These are phyloP conservation scores for Aspergillus tanneri DNA, from an alignment of 2,329 filamentous ascomycete genomes.

Conservation along the genomic window DNA sequence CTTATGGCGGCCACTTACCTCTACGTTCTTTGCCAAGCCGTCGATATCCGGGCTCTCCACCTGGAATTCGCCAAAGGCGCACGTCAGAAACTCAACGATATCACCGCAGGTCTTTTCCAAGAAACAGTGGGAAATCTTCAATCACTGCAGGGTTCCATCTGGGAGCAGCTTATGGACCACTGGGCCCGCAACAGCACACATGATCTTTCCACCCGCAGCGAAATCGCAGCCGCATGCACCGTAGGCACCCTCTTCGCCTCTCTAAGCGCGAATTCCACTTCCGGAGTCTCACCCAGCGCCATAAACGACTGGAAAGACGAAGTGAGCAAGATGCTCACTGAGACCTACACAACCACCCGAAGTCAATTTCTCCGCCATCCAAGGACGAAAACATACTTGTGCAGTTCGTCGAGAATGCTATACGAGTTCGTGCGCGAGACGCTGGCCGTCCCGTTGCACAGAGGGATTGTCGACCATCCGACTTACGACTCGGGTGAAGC, in stretches of 20 bases:
- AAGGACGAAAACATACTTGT: constrained; percentile 26
- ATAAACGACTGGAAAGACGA: not conserved
- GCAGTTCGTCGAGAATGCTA: constrained; percentile 30
- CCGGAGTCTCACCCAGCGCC: too few relatives aligned
- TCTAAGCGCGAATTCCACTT: too few relatives aligned
- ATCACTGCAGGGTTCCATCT: constrained; percentile 1
- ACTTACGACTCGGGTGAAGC: constrained; percentile 12
- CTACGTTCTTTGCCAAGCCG: constrained; percentile 57
- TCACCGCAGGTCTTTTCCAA: not conserved
- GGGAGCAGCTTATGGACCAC: constrained; percentile 19
- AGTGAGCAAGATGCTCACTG: not conserved
- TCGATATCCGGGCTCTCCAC: constrained; percentile 47
- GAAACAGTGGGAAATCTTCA: not conserved
- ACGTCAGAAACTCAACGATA: not conserved
- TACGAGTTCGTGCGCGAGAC: constrained; percentile 39
- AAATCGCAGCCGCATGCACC: too few relatives aligned
- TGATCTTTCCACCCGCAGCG: constrained; percentile 16
- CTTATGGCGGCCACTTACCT: constrained; percentile 56
- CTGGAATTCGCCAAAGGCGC: constrained; percentile 5
- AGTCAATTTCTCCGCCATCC: constrained; percentile 15
- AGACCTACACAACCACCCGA: constrained; percentile 15
- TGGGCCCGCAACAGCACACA: constrained; percentile 14
- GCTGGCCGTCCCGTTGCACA: constrained; percentile 35
- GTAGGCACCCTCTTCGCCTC: too few relatives aligned
- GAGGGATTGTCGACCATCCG: constrained; percentile 32